These are phyloP conservation scores for Sordariomycetes sp. DNA, from an alignment of 2,329 filamentous ascomycete genomes.

Conservation along the genomic window DNA sequence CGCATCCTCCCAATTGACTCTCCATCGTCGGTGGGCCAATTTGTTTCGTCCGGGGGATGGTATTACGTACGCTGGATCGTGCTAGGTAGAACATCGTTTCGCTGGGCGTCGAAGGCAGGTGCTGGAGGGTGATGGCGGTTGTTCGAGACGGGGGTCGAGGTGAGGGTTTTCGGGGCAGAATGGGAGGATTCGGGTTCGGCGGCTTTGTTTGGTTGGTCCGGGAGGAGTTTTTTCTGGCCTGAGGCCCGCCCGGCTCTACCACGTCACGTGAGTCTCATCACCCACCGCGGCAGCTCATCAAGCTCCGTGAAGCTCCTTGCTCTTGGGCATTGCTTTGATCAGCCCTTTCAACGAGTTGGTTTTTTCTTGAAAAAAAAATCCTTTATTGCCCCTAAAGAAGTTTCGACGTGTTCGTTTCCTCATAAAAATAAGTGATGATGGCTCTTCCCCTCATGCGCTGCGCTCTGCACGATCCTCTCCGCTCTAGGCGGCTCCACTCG, in stretches of 20 bases:
- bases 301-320: not conserved
- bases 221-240: not conserved
- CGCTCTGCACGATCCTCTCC: no score
- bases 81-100: slow-evolving; percentile 4
- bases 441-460: no score
- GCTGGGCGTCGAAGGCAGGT: not conserved
- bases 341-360: no score
- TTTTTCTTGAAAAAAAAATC: no score
- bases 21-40: not conserved
- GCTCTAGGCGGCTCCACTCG: no score
- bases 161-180: slow-evolving; percentile 2
- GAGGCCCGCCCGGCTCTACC: not conserved
- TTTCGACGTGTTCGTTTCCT: no score
- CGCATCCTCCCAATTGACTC: not conserved
- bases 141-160: not conserved
- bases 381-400: no score
- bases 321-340: no score
- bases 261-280: not conserved
- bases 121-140: not conserved
- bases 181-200: slow-evolving; percentile 1
- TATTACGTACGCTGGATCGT: slow-evolving; percentile 4
- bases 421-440: no score
- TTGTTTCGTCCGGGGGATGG: not conserved
- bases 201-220: not conserved
- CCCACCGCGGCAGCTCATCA: no score